Evolutionary conservation across 306 rosid genomes (phyloP).

Genomic region (Fagus sylvatica): DNA sequence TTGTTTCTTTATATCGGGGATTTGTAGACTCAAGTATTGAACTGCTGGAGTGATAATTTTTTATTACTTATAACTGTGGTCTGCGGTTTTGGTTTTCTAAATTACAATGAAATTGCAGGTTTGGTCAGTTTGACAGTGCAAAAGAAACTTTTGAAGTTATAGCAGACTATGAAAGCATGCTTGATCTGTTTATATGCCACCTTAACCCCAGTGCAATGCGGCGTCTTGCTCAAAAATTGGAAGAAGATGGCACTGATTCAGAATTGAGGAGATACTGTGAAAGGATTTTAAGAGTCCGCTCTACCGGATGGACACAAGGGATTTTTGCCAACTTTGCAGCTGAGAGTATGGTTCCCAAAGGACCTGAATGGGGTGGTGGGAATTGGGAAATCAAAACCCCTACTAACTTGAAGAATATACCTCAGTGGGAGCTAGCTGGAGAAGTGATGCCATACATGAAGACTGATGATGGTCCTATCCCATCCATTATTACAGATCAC

Average conservation of each 20-base stretch:
- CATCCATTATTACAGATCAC: constrained; percentile 86
- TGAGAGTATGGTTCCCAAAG: constrained; percentile 99
- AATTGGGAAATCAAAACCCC: constrained; percentile 99
- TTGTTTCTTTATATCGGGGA: background rate
- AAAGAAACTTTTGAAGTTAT: constrained; percentile 96
- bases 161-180: constrained; percentile 87
- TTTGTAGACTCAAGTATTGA: background rate
- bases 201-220: constrained; percentile 99
- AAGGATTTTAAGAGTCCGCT: constrained; percentile 89
- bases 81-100: constrained; percentile 18
- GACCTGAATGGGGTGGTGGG: constrained; percentile 99
- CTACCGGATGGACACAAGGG: constrained; percentile 98
- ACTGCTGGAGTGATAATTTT: constrained; percentile 8
- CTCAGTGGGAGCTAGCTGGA: constrained; percentile 97
- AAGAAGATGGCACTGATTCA: constrained; percentile 92
- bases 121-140: constrained; percentile 96
- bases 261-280: constrained; percentile 96
- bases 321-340: constrained; percentile 98
- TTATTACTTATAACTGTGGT: constrained; percentile 1
- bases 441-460: constrained; percentile 97
- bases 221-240: constrained; percentile 96
- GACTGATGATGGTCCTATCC: constrained; percentile 89
- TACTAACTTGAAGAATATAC: constrained; percentile 78
- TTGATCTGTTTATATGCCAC: constrained; percentile 95
- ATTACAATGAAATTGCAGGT: constrained; percentile 61